Percentiles rank a stretch among this genome's conserved stretches.
Conservation (phyloP, 2,329 filamentous ascomycete genomes). For the Dendryphion nanum region DNA sequence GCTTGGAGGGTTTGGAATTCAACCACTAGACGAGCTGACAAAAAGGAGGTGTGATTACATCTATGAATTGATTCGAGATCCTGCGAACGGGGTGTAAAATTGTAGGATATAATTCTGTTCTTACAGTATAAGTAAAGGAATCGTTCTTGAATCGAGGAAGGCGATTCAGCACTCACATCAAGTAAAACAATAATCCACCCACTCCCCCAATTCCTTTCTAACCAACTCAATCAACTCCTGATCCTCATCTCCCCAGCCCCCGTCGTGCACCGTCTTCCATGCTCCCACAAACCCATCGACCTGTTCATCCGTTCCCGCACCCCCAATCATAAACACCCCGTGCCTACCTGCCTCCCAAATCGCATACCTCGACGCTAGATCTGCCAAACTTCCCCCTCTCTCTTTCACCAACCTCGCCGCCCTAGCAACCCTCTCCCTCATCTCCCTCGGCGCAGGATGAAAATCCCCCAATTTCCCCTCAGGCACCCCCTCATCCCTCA, state of each 20-base stretch:
- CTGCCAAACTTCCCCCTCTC: background rate
- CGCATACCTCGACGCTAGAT: background rate
- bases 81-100: slow-evolving; percentile 1
- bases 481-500: slow-evolving; percentile 72
- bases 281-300: background rate
- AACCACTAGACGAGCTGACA: background rate
- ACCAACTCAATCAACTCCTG: background rate
- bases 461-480: slow-evolving; percentile 72
- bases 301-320: background rate
- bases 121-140: no score
- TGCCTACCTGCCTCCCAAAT: background rate
- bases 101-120: no score
- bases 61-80: background rate
- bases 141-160: no score
- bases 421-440: background rate
- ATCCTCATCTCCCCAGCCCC: background rate
- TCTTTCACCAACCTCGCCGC: background rate
- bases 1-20: background rate
- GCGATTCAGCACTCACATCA: no score
- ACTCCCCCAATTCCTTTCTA: background rate
- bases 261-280: background rate
- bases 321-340: background rate
- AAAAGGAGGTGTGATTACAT: background rate
- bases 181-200: background rate
- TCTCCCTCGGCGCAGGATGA: slow-evolving; percentile 57